Percentiles rank a stretch among this genome's conserved stretches.
phyloP scores from a whole-genome alignment of 1,139 yeast genomes.

The Zygosaccharomyces sapae region DNA sequence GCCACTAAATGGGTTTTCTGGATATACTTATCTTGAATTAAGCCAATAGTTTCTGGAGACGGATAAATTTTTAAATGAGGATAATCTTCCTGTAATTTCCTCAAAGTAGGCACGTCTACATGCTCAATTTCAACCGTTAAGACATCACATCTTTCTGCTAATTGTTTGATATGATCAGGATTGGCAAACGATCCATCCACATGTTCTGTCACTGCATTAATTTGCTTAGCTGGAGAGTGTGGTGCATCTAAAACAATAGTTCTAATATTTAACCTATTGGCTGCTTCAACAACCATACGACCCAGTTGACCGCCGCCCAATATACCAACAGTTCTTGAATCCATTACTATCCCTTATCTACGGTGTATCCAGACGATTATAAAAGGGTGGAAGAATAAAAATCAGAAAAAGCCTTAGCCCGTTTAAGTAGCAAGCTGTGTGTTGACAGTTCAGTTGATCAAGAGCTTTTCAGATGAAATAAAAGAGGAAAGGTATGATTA shows the following conservation, averaged over 20 bases:
- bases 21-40: constrained; percentile 85
- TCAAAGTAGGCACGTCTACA: constrained; percentile 81
- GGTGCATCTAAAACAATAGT: constrained; percentile 82
- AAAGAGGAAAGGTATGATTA: background rate
- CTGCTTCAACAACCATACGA: constrained; percentile 98
- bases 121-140: constrained; percentile 95
- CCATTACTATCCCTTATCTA: constrained; percentile 49
- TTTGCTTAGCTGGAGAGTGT: constrained; percentile 88
- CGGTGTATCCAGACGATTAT: background rate
- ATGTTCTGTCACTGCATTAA: constrained; percentile 72
- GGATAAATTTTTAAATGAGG: constrained; percentile 72
- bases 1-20: constrained; percentile 77
- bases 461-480: background rate
- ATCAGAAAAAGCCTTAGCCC: background rate
- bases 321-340: constrained; percentile 78
- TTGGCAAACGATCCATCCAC: constrained; percentile 86
- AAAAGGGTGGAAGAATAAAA: background rate
- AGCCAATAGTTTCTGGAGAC: constrained; percentile 78
- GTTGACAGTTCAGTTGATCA: background rate
- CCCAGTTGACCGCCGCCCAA: constrained; percentile 99
- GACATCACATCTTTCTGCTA: constrained; percentile 79
- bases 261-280: constrained; percentile 79
- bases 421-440: too few relatives aligned
- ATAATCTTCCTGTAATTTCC: constrained; percentile 48
- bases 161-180: constrained; percentile 62